Evolutionary conservation across 2,329 filamentous ascomycete genomes (phyloP).

Genomic region (Ceratocystis eucalypticola): DNA sequence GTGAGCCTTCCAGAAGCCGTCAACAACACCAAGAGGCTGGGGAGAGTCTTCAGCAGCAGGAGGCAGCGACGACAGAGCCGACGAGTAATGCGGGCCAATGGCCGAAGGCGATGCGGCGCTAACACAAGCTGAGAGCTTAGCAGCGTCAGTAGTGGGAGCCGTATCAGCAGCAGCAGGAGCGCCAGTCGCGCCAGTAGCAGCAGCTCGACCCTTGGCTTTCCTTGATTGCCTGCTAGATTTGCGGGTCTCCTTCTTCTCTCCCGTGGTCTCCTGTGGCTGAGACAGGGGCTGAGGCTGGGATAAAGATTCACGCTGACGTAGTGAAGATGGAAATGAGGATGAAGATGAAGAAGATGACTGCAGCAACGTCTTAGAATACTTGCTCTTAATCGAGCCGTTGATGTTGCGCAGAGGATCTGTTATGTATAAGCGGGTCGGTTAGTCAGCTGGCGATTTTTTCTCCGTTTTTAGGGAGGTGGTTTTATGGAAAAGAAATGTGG

Average conservation of each 20-base stretch:
- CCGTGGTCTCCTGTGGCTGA: not conserved
- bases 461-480: conserved; percentile 1
- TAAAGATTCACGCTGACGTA: not conserved
- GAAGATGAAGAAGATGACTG: no score
- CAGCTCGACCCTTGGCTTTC: not conserved
- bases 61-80: not conserved
- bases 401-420: conserved; percentile 17
- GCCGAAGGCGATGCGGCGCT: not conserved
- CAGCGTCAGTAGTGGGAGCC: not conserved
- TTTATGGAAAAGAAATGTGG: conserved; percentile 10
- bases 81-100: not conserved
- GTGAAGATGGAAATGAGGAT: not conserved
- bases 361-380: conserved; percentile 13
- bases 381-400: conserved; percentile 17
- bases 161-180: not conserved
- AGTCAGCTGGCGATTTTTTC: conserved; percentile 15
- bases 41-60: not conserved
- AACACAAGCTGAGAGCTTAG: not conserved
- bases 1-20: conserved; percentile 6
- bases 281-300: not conserved
- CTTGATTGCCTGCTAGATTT: not conserved
- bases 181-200: not conserved
- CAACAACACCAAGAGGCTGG: conserved; percentile 10
- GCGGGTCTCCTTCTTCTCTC: conserved; percentile 1
- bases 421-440: conserved; percentile 14